Evolutionary conservation across 805 yeast genomes (phyloP).

Genomic region (Cyberlindnera suaveolens): DNA sequence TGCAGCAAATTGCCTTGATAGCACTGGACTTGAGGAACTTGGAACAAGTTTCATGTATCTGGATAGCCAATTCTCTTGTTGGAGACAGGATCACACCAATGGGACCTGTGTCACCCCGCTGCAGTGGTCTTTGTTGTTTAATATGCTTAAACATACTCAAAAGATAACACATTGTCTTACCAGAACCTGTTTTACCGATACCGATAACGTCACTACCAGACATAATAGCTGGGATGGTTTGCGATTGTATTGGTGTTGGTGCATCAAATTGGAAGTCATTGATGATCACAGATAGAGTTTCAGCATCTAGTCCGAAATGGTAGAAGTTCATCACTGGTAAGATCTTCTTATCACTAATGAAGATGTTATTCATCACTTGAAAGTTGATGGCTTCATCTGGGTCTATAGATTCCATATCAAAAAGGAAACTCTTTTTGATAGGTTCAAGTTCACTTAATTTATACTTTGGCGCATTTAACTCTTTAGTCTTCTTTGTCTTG

Average conservation of each 20-base stretch:
- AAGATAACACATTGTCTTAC: slow-evolving; percentile 85
- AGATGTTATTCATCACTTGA: slow-evolving; percentile 48
- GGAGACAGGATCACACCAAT: slow-evolving; percentile 79
- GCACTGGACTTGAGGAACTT: slow-evolving; percentile 47
- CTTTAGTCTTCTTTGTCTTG: slow-evolving; percentile 45
- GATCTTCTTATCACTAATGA: slow-evolving; percentile 20
- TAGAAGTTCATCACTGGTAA: slow-evolving; percentile 74
- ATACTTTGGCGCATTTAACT: slow-evolving; percentile 36
- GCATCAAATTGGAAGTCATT: slow-evolving; percentile 42
- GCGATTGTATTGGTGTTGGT: slow-evolving; percentile 89
- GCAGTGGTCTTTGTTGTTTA: slow-evolving; percentile 56
- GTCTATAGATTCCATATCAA: slow-evolving; percentile 41
- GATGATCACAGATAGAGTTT: slow-evolving; percentile 45
- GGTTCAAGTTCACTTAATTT: slow-evolving; percentile 37
- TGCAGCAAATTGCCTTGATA: slow-evolving; percentile 67
- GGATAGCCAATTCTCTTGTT: slow-evolving; percentile 86
- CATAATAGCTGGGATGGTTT: slow-evolving; percentile 87
- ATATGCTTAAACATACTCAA: slow-evolving; percentile 83
- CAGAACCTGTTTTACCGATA: slow-evolving; percentile 94
- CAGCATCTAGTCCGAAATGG: slow-evolving; percentile 69
- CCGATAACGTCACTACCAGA: slow-evolving; percentile 87
- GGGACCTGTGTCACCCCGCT: slow-evolving; percentile 57
- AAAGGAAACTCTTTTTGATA: slow-evolving; percentile 55
- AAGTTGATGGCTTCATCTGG: slow-evolving; percentile 59
- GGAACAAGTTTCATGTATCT: slow-evolving; percentile 62